Evolutionary conservation across 441 rosid species (phyloP).

Genomic region (Gossypium trilobum): DNA sequence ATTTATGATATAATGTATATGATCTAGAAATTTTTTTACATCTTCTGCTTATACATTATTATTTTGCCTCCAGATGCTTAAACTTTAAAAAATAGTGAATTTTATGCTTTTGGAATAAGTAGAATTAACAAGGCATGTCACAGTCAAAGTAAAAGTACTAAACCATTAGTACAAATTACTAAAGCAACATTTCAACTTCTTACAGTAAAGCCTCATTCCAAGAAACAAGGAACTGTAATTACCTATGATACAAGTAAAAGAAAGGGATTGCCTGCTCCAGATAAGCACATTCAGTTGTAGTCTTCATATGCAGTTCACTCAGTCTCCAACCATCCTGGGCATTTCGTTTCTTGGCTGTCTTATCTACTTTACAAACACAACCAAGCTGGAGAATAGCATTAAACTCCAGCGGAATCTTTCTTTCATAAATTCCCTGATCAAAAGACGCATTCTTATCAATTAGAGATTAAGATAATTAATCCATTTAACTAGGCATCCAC

Average conservation of each 20-base stretch:
- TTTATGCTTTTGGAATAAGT: neutral
- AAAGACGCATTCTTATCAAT: conserved; percentile 22
- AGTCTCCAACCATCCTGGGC: conserved; percentile 79
- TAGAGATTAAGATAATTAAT: conserved; percentile 9
- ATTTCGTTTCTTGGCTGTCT: conserved; percentile 53
- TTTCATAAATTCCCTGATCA: conserved; percentile 83
- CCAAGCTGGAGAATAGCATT: conserved; percentile 82
- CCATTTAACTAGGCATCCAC: neutral
- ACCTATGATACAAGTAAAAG: conserved; percentile 90
- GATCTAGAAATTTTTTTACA: neutral
- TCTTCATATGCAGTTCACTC: conserved; percentile 79
- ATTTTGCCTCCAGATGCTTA: neutral
- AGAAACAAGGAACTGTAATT: conserved; percentile 14
- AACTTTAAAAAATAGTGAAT: neutral
- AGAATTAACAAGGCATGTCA: neutral
- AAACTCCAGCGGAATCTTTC: conserved; percentile 70
- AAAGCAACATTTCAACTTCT: neutral
- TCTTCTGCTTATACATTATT: neutral
- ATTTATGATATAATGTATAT: neutral
- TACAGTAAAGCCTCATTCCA: conserved; percentile 12
- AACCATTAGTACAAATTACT: conserved; percentile 16
- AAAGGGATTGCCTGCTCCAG: conserved; percentile 68
- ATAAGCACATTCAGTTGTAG: conserved; percentile 83
- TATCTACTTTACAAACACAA: conserved; percentile 88
- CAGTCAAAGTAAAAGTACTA: conserved; percentile 13